phyloP scores from a whole-genome alignment of 2,329 filamentous ascomycete species.

The Ceratocystis colombiana region DNA sequence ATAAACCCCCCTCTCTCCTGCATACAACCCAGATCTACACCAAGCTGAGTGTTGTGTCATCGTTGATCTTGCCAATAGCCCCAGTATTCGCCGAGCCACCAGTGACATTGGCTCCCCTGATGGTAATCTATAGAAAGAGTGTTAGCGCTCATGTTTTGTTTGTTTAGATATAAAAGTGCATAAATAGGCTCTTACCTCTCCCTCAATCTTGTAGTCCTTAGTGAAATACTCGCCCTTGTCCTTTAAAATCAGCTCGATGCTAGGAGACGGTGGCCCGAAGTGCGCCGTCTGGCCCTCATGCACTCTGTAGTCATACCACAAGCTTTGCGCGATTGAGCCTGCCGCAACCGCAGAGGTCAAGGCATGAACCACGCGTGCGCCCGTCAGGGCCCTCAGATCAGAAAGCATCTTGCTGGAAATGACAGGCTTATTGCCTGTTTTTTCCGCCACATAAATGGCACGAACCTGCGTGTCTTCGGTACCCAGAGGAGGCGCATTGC shows the following conservation, averaged over 20 bases:
- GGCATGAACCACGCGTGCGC: slow-evolving; percentile 73
- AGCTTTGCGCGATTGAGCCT: slow-evolving; percentile 77
- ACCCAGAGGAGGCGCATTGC: slow-evolving; percentile 50
- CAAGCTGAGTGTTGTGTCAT: slow-evolving; percentile 63
- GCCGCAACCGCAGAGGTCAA: slow-evolving; percentile 74
- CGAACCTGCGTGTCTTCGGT: slow-evolving; percentile 57
- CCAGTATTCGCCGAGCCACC: slow-evolving; percentile 55
- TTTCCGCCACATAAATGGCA: slow-evolving; percentile 68
- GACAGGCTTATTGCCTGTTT: slow-evolving; percentile 52
- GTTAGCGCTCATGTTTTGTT: neutral
- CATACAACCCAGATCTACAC: slow-evolving; percentile 29
- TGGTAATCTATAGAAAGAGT: slow-evolving; percentile 16
- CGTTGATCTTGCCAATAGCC: slow-evolving; percentile 52
- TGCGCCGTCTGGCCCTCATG: slow-evolving; percentile 43
- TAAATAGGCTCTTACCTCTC: slow-evolving; percentile 44
- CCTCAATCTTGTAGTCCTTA: slow-evolving; percentile 50
- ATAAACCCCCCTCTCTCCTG: neutral
- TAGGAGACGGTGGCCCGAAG: slow-evolving; percentile 73
- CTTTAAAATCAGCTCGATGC: slow-evolving; percentile 65
- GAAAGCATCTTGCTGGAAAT: slow-evolving; percentile 62
- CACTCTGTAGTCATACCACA: slow-evolving; percentile 75
- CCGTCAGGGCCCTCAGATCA: slow-evolving; percentile 71
- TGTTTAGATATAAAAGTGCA: neutral
- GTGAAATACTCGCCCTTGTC: slow-evolving; percentile 53
- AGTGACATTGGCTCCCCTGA: slow-evolving; percentile 45